A percentile compares a stretch with the other conserved stretches of the same genome.
Conservation (phyloP, 495 filamentous ascomycete genomes). For the Echria macrotheca region DNA sequence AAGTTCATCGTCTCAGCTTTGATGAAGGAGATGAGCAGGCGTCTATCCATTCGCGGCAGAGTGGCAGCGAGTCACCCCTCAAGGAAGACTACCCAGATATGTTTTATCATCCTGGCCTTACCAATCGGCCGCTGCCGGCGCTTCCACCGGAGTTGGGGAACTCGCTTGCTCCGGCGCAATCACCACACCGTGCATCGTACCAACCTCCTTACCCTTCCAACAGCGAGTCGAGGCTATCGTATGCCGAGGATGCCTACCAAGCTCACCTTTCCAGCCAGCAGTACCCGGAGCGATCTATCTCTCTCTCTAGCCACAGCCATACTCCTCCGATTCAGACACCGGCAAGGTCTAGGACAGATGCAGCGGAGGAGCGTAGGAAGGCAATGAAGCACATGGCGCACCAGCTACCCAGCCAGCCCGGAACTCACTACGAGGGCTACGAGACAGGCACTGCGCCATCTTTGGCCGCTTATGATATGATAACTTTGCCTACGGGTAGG, state of each 20-base stretch:
- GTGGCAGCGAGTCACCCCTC: slow-evolving; percentile 49
- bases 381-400: slow-evolving; percentile 55
- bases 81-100: slow-evolving; percentile 76
- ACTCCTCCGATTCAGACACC: slow-evolving; percentile 76
- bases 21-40: slow-evolving; percentile 86
- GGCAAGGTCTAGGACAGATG: slow-evolving; percentile 90
- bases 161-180: slow-evolving; percentile 34
- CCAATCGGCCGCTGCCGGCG: slow-evolving; percentile 69
- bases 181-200: slow-evolving; percentile 24
- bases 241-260: slow-evolving; percentile 25
- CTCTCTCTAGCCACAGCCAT: slow-evolving; percentile 72
- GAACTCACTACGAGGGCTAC: slow-evolving; percentile 43
- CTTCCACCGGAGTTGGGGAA: slow-evolving; percentile 54
- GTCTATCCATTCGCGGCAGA: slow-evolving; percentile 45
- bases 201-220: slow-evolving; percentile 38
- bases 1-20: slow-evolving; percentile 70
- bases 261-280: slow-evolving; percentile 32
- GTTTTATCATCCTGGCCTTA: slow-evolving; percentile 86
- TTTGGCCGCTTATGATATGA: slow-evolving; percentile 59
- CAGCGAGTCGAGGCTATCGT: slow-evolving; percentile 32
- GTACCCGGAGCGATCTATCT: slow-evolving; percentile 78
- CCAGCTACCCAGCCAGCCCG: slow-evolving; percentile 40
- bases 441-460: slow-evolving; percentile 48
- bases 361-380: slow-evolving; percentile 55
- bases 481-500: slow-evolving; percentile 61